Conservation (phyloP, 2,329 filamentous ascomycete species). For the Fusarium subtropicale region DNA sequence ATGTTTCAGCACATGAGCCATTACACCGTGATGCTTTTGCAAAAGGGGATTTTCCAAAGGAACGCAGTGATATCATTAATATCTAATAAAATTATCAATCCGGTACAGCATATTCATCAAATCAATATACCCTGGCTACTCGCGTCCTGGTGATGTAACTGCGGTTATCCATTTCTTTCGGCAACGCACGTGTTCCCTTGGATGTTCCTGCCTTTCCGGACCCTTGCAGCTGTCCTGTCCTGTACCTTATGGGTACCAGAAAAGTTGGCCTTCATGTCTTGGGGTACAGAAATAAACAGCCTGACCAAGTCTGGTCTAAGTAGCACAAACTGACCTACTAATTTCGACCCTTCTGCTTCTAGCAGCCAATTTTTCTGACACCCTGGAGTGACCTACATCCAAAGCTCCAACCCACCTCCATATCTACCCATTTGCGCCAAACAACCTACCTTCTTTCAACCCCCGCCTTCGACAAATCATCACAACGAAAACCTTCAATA, state of each 20-base stretch:
- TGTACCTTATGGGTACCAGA: too few species aligned
- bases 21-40: conserved; percentile 4
- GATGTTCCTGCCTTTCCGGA: conserved; percentile 28
- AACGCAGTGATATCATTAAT: conserved; percentile 22
- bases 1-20: conserved; percentile 10
- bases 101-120: neutral
- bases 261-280: too few species aligned
- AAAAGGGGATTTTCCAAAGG: conserved; percentile 1
- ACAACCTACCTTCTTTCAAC: conserved; percentile 40
- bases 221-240: conserved; percentile 37
- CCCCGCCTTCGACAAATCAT: conserved; percentile 27
- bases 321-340: too few species aligned
- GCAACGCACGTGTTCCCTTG: conserved; percentile 22
- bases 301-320: too few species aligned
- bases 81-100: neutral
- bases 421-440: conserved; percentile 32
- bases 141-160: conserved; percentile 4
- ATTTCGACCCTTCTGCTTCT: too few species aligned
- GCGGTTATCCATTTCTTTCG: neutral
- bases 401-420: conserved; percentile 36
- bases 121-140: neutral
- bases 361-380: too few species aligned
- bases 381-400: conserved; percentile 7
- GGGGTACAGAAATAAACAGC: too few species aligned
- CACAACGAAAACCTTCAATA: conserved; percentile 12